A percentile compares a stretch with the other conserved stretches of the same genome.
phyloP scores from a whole-genome alignment of 495 filamentous ascomycete genomes.

The Trichoderma virens region DNA sequence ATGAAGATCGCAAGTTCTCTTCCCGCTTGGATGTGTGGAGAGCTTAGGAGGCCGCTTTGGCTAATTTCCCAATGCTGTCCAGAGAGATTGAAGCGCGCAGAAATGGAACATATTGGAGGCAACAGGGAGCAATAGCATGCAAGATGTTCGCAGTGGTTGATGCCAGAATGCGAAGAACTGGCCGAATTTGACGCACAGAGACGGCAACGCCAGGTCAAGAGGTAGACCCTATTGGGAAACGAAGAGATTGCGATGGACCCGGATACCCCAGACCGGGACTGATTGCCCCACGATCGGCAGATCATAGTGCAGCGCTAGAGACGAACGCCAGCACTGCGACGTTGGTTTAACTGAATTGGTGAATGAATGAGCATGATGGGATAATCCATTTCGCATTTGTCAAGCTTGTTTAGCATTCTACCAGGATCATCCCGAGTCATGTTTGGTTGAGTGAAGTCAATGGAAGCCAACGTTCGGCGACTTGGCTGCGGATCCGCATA shows the following conservation, averaged over 20 bases:
- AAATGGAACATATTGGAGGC: too few species aligned
- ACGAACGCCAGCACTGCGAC: neutral
- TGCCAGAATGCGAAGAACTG: too few species aligned
- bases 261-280: neutral
- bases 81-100: neutral
- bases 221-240: too few species aligned
- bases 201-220: too few species aligned
- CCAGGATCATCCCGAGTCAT: neutral
- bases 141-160: too few species aligned
- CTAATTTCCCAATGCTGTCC: neutral
- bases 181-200: too few species aligned
- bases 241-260: too few species aligned
- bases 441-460: neutral
- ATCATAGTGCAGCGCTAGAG: neutral
- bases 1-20: conserved; percentile 1
- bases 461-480: neutral
- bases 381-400: neutral
- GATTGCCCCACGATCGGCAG: neutral
- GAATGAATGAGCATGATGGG: neutral
- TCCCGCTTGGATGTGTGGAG: neutral
- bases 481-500: neutral
- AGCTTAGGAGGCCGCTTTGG: neutral
- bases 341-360: neutral
- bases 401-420: neutral
- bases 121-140: too few species aligned